phyloP scores from a whole-genome alignment of 371 early-diverging fungal genomes.

The Mortierella sp. region DNA sequence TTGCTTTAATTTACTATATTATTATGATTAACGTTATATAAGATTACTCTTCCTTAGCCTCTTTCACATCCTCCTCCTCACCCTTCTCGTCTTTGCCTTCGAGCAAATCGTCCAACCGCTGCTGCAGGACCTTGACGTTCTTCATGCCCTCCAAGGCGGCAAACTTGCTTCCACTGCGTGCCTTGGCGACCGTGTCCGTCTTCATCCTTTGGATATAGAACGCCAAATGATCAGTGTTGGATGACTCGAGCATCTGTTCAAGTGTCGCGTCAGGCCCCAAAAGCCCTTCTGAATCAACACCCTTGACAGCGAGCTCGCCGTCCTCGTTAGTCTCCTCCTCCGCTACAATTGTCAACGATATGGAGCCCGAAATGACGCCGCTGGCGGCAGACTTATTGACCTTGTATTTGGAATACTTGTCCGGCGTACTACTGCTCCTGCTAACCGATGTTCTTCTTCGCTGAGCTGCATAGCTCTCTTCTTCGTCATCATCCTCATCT shows the following conservation, averaged over 20 bases:
- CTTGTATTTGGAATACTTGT: conserved; percentile 55
- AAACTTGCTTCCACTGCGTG: conserved; percentile 51
- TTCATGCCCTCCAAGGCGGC: conserved; percentile 56
- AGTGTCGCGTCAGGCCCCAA: conserved; percentile 44
- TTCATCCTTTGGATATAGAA: conserved; percentile 53
- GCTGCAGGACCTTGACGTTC: conserved; percentile 52
- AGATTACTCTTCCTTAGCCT: conserved; percentile 11
- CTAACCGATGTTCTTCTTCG: conserved; percentile 28
- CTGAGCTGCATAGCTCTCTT: conserved; percentile 26
- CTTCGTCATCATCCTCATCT: conserved; percentile 40
- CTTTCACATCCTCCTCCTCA: conserved; percentile 8
- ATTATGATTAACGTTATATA: neutral
- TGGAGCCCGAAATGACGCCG: neutral
- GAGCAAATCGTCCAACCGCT: conserved; percentile 27
- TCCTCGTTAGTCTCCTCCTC: conserved; percentile 32
- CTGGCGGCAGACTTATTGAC: conserved; percentile 17
- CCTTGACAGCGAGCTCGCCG: conserved; percentile 29
- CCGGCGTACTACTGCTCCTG: conserved; percentile 41
- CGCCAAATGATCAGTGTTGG: conserved; percentile 34
- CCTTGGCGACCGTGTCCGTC: conserved; percentile 55
- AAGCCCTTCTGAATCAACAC: neutral
- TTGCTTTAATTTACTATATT: neutral
- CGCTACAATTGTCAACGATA: conserved; percentile 32
- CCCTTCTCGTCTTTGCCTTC: neutral
- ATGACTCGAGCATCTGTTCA: conserved; percentile 35